These are phyloP conservation scores for Phoma herbarum DNA, from an alignment of 2,329 filamentous ascomycete species.

Conservation along the genomic window DNA sequence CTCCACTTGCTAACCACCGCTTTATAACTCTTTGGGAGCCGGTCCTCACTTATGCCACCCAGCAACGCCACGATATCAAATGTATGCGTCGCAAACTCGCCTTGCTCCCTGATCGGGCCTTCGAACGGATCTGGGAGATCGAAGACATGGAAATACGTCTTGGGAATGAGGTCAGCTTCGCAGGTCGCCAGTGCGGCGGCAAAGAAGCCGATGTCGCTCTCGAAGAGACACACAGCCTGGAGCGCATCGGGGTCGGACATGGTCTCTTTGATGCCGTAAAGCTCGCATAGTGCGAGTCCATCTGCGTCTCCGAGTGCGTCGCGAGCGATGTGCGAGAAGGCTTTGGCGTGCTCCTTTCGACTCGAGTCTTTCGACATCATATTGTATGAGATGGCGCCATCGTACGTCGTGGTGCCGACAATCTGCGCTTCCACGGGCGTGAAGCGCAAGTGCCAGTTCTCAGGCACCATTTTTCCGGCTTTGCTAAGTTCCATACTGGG, in stretches of 20 bases:
- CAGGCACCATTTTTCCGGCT: slow-evolving; percentile 10
- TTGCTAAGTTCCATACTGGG: slow-evolving; percentile 18
- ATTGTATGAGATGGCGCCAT: slow-evolving; percentile 30
- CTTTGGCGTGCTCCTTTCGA: slow-evolving; percentile 18
- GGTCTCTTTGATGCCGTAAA: slow-evolving; percentile 12
- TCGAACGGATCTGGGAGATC: slow-evolving; percentile 29
- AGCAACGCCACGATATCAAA: slow-evolving; percentile 30
- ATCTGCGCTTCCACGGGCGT: slow-evolving; percentile 25
- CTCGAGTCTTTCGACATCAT: slow-evolving; percentile 25
- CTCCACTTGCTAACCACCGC: slow-evolving; percentile 21
- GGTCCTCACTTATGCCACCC: slow-evolving; percentile 26
- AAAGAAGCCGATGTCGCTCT: slow-evolving; percentile 33
- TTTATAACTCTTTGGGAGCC: slow-evolving; percentile 19
- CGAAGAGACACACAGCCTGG: slow-evolving; percentile 28
- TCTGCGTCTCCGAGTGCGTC: slow-evolving; percentile 14
- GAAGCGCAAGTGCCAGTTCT: slow-evolving; percentile 7
- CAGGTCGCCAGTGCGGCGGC: slow-evolving; percentile 22
- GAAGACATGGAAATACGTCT: slow-evolving; percentile 31
- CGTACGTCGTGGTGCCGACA: slow-evolving; percentile 26
- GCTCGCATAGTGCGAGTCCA: slow-evolving; percentile 2
- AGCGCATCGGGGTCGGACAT: slow-evolving; percentile 20
- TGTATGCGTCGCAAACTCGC: slow-evolving; percentile 28
- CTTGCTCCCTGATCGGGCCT: slow-evolving; percentile 22
- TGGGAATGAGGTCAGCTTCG: slow-evolving; percentile 16
- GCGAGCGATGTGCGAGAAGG: slow-evolving; percentile 5